Evolutionary conservation across 129 eudicot genomes (phyloP).

Genomic region (Calendula officinalis): DNA sequence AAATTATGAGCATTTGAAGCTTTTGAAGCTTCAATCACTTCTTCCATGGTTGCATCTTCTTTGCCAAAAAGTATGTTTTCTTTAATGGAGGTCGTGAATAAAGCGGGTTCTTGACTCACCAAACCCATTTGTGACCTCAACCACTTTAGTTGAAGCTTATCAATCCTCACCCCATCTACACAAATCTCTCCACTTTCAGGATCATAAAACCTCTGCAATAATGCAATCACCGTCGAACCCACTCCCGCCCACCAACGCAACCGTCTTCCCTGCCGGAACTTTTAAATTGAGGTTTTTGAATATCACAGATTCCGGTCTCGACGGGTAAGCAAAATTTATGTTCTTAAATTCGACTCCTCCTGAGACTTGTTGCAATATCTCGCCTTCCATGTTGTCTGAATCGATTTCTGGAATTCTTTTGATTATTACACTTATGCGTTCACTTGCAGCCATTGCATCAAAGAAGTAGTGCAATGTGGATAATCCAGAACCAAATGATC

Average conservation of each 20-base stretch:
- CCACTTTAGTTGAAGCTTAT: too few relatives aligned
- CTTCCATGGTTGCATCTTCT: too few relatives aligned
- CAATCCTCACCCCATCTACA: too few relatives aligned
- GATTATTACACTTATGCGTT: constrained; percentile 55
- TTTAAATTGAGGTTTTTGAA: constrained; percentile 44
- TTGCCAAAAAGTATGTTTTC: too few relatives aligned
- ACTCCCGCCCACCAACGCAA: constrained; percentile 80
- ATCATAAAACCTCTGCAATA: constrained; percentile 73
- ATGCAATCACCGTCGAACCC: constrained; percentile 70
- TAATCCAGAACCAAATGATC: constrained; percentile 62
- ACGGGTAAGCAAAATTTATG: constrained; percentile 53
- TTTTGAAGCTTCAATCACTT: constrained; percentile 46
- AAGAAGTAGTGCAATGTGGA: constrained; percentile 61
- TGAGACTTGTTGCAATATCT: constrained; percentile 32
- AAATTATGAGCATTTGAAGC: constrained; percentile 91
- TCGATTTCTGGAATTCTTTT: constrained; percentile 65
- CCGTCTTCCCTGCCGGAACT: constrained; percentile 57
- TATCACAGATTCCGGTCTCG: constrained; percentile 49
- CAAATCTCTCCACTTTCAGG: constrained; percentile 59
- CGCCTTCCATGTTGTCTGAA: constrained; percentile 61
- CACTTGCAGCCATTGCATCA: constrained; percentile 68
- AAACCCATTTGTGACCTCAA: too few relatives aligned
- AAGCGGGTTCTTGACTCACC: too few relatives aligned
- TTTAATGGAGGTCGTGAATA: too few relatives aligned
- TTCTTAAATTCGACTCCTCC: constrained; percentile 60